Evolutionary conservation across 768 basidiomycete species (phyloP).

Genomic region (Lactifluus subvellereus): DNA sequence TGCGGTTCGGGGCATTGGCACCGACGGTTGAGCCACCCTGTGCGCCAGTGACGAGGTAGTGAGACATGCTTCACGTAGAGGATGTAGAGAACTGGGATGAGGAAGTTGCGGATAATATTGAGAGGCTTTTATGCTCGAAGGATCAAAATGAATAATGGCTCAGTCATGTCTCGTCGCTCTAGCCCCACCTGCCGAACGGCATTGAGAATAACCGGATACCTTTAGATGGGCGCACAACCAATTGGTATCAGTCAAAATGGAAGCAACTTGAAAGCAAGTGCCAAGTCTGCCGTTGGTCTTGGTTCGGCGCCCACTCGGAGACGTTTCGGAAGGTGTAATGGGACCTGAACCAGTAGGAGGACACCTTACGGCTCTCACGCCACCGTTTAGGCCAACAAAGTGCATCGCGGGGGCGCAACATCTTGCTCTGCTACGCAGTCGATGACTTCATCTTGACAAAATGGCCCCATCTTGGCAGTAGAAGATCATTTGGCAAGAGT

Average conservation of each 20-base stretch:
- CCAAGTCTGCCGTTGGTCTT: too few relatives aligned
- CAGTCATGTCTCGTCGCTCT: not conserved
- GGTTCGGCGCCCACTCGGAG: too few relatives aligned
- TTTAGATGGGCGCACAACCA: not conserved
- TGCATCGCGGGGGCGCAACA: too few relatives aligned
- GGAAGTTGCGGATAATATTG: not conserved
- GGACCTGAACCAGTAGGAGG: too few relatives aligned
- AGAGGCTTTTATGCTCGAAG: conserved; percentile 6
- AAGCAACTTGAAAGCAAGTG: too few relatives aligned
- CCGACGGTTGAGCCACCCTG: conserved; percentile 9
- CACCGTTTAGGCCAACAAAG: too few relatives aligned
- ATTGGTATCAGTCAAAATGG: too few relatives aligned
- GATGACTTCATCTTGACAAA: not conserved
- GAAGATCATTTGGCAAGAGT: not conserved
- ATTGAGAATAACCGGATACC: not conserved
- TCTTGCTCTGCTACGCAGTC: too few relatives aligned
- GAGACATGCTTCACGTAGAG: conserved; percentile 16
- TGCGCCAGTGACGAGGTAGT: conserved; percentile 14
- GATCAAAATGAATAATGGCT: not conserved
- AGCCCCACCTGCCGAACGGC: not conserved
- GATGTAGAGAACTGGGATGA: not conserved
- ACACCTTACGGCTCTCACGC: too few relatives aligned
- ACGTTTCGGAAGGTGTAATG: too few relatives aligned
- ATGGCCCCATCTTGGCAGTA: not conserved
- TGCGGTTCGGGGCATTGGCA: conserved; percentile 20